These are phyloP conservation scores for Paraphoma chrysanthemicola DNA, from an alignment of 2,329 filamentous ascomycete genomes.

Conservation along the genomic window DNA sequence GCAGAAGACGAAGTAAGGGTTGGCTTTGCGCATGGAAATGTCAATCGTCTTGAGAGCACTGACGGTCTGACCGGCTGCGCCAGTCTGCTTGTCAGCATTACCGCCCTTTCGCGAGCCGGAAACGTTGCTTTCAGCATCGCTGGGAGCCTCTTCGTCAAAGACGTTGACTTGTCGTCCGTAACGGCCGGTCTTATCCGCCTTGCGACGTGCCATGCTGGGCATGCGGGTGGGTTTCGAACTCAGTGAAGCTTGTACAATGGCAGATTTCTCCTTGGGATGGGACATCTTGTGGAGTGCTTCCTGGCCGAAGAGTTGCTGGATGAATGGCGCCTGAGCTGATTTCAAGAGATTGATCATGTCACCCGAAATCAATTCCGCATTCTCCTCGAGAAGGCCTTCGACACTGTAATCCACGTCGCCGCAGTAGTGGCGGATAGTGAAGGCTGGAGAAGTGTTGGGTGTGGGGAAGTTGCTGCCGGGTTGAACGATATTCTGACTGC, in stretches of 20 bases:
- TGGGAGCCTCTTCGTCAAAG: slow-evolving; percentile 57
- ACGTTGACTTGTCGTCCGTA: slow-evolving; percentile 50
- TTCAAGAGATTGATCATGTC: slow-evolving; percentile 95
- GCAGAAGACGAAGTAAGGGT: slow-evolving; percentile 96
- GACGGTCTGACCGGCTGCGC: slow-evolving; percentile 91
- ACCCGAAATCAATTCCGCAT: slow-evolving; percentile 93
- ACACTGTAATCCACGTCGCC: slow-evolving; percentile 95
- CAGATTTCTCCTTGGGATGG: slow-evolving; percentile 88
- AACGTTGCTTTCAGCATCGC: slow-evolving; percentile 48
- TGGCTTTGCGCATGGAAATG: slow-evolving; percentile 84
- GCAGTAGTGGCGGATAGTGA: slow-evolving; percentile 93
- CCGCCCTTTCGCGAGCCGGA: slow-evolving; percentile 50
- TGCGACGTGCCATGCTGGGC: slow-evolving; percentile 89
- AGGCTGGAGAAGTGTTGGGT: slow-evolving; percentile 78
- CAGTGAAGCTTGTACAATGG: slow-evolving; percentile 94
- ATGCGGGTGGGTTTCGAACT: slow-evolving; percentile 93
- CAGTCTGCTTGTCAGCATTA: slow-evolving; percentile 67
- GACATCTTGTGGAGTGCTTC: slow-evolving; percentile 89
- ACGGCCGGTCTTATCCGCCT: slow-evolving; percentile 63
- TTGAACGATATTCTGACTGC: slow-evolving; percentile 74
- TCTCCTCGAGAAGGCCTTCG: slow-evolving; percentile 88
- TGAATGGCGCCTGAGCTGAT: slow-evolving; percentile 85
- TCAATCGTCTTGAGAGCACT: slow-evolving; percentile 89
- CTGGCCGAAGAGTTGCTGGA: slow-evolving; percentile 92
- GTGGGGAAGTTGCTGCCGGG: slow-evolving; percentile 91